Percentiles rank a stretch among this genome's conserved stretches.
phyloP scores from a whole-genome alignment of 441 rosid species.

The Mallotus japonicus region DNA sequence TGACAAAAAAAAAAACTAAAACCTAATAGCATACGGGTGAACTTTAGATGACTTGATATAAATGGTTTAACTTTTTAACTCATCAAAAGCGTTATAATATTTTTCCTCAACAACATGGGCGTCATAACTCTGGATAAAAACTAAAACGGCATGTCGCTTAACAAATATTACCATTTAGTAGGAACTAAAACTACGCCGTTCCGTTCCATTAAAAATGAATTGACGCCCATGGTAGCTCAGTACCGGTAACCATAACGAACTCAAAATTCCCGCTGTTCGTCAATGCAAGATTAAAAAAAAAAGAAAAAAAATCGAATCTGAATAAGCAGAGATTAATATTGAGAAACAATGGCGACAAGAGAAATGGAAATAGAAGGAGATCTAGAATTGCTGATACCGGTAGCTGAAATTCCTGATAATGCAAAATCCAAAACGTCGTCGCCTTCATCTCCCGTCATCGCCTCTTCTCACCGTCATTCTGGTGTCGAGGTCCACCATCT shows the following conservation, averaged over 20 bases:
- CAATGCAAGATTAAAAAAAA: too few species aligned
- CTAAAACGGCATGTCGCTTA: not conserved
- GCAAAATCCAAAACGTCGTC: slow-evolving; percentile 6
- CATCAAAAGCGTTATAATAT: too few species aligned
- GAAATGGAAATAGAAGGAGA: slow-evolving; percentile 8
- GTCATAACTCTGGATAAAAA: too few species aligned
- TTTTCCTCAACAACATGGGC: too few species aligned
- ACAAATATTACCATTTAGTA: not conserved
- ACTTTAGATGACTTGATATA: too few species aligned
- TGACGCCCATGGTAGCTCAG: not conserved
- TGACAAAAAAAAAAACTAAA: too few species aligned
- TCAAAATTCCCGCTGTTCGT: not conserved
- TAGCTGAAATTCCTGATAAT: slow-evolving; percentile 3
- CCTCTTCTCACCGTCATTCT: slow-evolving; percentile 6
- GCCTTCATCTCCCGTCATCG: not conserved
- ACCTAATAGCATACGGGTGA: too few species aligned
- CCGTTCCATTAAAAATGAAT: not conserved
- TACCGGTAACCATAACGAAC: not conserved
- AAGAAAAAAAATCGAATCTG: too few species aligned
- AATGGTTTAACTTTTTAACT: too few species aligned
- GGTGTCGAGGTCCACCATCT: slow-evolving; percentile 4
- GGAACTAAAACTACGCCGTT: not conserved
- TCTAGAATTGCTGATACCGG: not conserved
- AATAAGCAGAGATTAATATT: too few species aligned
- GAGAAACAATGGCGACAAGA: slow-evolving; percentile 10